Conservation (phyloP, 495 filamentous ascomycete genomes). For the Penicillium nucicola region DNA sequence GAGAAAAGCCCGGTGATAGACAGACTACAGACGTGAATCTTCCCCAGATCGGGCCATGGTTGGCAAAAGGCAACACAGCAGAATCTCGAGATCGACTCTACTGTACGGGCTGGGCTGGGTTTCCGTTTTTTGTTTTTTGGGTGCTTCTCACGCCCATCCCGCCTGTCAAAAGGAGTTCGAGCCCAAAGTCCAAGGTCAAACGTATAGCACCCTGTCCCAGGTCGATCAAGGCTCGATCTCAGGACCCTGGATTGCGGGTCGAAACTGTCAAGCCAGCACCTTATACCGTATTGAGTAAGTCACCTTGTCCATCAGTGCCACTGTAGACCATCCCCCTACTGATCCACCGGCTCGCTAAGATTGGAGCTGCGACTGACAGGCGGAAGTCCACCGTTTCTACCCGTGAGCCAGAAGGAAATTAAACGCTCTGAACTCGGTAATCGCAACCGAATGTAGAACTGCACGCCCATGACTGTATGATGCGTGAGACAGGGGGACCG, state of each 20-base stretch:
- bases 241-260: slow-evolving; percentile 15
- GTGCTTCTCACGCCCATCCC: neutral
- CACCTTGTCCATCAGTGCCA: slow-evolving; percentile 4
- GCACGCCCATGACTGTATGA: neutral
- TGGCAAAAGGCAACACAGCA: too few species aligned
- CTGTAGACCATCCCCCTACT: neutral
- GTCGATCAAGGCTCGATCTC: slow-evolving; percentile 14
- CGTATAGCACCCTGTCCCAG: too few species aligned
- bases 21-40: too few species aligned
- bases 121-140: neutral
- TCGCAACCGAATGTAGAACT: slow-evolving; percentile 19
- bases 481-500: neutral
- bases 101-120: too few species aligned
- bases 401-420: slow-evolving; percentile 19
- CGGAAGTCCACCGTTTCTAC: slow-evolving; percentile 19
- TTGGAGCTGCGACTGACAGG: slow-evolving; percentile 8
- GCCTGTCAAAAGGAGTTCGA: neutral
- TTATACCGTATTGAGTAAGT: slow-evolving; percentile 7
- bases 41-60: too few species aligned
- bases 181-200: too few species aligned
- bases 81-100: too few species aligned
- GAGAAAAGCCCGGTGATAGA: too few species aligned
- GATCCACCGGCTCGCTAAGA: slow-evolving; percentile 3
- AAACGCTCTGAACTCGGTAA: slow-evolving; percentile 20
- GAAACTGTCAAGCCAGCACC: slow-evolving; percentile 8